Percentiles rank a stretch among this genome's conserved stretches.
Evolutionary conservation across 345 rosid species (phyloP).

Genomic region (Toxicodendron radicans): DNA sequence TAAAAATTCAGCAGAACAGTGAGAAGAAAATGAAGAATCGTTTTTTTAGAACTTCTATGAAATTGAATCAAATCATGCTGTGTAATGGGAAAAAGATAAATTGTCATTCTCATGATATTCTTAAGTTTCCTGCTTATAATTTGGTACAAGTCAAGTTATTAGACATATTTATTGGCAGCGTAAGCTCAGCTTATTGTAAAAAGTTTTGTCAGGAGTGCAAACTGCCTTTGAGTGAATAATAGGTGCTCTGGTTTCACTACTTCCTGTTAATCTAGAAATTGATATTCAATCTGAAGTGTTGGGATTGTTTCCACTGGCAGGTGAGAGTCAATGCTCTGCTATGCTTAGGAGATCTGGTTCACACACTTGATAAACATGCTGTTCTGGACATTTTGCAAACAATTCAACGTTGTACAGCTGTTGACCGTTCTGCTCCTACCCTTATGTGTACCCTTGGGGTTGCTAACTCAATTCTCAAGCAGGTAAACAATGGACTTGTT

Average conservation of each 20-base stretch:
- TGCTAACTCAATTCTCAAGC: slow-evolving; percentile 83
- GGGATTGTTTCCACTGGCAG: slow-evolving; percentile 40
- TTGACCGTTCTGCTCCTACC: slow-evolving; percentile 94
- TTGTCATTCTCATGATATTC: neutral
- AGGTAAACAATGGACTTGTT: slow-evolving; percentile 39
- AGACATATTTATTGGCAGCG: neutral
- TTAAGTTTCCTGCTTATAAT: neutral
- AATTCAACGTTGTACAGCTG: slow-evolving; percentile 89
- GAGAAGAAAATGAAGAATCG: neutral
- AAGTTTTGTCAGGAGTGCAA: neutral
- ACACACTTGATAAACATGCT: slow-evolving; percentile 70
- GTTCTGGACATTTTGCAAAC: slow-evolving; percentile 78
- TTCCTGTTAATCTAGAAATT: neutral
- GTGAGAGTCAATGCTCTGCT: slow-evolving; percentile 94
- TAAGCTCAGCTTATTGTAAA: neutral
- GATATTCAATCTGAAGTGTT: slow-evolving; percentile 16
- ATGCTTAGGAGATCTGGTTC: slow-evolving; percentile 78
- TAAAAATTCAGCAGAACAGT: neutral
- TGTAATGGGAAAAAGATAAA: no score
- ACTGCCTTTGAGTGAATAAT: neutral
- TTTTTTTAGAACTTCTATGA: neutral
- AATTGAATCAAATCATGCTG: no score
- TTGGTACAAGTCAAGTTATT: neutral
- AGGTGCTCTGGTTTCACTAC: neutral
- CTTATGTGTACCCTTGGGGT: slow-evolving; percentile 97